Conservation (phyloP, 2,329 filamentous ascomycete genomes). For the Alternaria ventricosa region DNA sequence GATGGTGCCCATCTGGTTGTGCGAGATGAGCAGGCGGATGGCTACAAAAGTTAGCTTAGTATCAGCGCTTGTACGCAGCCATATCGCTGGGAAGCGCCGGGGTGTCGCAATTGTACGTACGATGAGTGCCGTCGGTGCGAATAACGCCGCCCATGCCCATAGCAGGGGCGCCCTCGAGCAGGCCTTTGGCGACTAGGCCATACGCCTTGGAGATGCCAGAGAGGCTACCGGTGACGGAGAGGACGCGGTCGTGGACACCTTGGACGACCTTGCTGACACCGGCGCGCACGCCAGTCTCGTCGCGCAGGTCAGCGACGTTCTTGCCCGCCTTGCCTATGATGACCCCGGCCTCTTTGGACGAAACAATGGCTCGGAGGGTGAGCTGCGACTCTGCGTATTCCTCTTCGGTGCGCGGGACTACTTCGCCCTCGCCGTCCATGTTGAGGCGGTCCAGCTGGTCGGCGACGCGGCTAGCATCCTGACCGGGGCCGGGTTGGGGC, state of each 20-base stretch:
- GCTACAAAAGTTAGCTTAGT: constrained; percentile 61
- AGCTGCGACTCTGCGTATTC: constrained; percentile 93
- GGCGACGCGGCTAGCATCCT: constrained; percentile 47
- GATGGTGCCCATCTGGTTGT: constrained; percentile 99
- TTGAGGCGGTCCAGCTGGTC: constrained; percentile 53
- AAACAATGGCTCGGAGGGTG: constrained; percentile 95
- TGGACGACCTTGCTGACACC: constrained; percentile 99
- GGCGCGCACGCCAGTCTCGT: constrained; percentile 97
- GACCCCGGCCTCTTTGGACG: constrained; percentile 97
- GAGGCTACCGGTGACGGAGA: constrained; percentile 91
- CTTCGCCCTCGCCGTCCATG: constrained; percentile 64
- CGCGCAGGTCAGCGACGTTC: constrained; percentile 95
- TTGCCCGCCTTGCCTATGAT: constrained; percentile 99
- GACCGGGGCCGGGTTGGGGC: constrained; percentile 36
- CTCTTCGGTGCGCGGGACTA: constrained; percentile 88
- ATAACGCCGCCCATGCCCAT: constrained; percentile 96
- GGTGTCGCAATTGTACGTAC: constrained; percentile 63
- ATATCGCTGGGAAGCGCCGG: background rate
- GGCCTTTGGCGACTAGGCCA: constrained; percentile 85
- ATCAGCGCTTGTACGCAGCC: background rate
- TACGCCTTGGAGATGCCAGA: constrained; percentile 92
- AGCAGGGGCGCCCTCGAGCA: constrained; percentile 90
- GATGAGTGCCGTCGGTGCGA: constrained; percentile 84
- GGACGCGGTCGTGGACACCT: constrained; percentile 93
- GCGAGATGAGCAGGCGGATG: constrained; percentile 96